These are phyloP conservation scores for Starmerella scarabaei DNA, from an alignment of 805 yeast species.

Conservation along the genomic window DNA sequence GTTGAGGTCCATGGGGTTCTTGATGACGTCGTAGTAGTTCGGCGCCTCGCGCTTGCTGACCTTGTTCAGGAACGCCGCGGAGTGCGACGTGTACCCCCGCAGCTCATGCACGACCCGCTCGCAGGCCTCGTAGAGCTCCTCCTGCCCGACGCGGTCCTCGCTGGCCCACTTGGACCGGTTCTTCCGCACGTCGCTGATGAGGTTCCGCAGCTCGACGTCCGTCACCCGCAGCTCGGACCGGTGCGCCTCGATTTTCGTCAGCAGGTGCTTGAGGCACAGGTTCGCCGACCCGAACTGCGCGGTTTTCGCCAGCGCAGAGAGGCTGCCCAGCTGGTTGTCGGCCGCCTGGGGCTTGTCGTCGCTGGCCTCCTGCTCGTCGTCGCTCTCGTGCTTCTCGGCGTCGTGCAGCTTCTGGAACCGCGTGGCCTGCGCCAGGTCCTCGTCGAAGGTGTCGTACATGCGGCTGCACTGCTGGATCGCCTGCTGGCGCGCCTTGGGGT, in stretches of 20 bases:
- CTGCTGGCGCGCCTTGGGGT: constrained; percentile 21
- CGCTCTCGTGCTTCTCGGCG: constrained; percentile 43
- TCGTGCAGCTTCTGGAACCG: constrained; percentile 68
- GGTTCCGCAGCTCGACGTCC: constrained; percentile 69
- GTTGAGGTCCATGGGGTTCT: constrained; percentile 90
- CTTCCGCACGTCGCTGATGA: constrained; percentile 85
- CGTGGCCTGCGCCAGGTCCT: constrained; percentile 56
- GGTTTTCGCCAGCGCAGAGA: constrained; percentile 20
- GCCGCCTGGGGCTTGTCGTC: no score
- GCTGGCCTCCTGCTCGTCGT: constrained; percentile 12
- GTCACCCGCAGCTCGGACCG: constrained; percentile 60
- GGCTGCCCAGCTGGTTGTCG: background rate
- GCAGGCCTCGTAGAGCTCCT: constrained; percentile 92
- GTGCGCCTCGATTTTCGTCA: constrained; percentile 63
- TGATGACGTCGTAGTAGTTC: constrained; percentile 78
- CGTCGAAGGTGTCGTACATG: constrained; percentile 54
- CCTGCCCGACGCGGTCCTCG: constrained; percentile 91
- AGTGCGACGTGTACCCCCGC: constrained; percentile 87
- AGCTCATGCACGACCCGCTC: constrained; percentile 87
- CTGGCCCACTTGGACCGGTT: constrained; percentile 97
- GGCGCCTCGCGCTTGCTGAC: constrained; percentile 99
- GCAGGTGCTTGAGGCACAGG: constrained; percentile 63
- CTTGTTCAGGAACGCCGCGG: constrained; percentile 86
- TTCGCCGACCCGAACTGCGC: constrained; percentile 61
- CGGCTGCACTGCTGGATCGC: constrained; percentile 37